Base-by-base conservation (phyloP, 139 green algal species). In the Nannochloris sp. region DNA sequence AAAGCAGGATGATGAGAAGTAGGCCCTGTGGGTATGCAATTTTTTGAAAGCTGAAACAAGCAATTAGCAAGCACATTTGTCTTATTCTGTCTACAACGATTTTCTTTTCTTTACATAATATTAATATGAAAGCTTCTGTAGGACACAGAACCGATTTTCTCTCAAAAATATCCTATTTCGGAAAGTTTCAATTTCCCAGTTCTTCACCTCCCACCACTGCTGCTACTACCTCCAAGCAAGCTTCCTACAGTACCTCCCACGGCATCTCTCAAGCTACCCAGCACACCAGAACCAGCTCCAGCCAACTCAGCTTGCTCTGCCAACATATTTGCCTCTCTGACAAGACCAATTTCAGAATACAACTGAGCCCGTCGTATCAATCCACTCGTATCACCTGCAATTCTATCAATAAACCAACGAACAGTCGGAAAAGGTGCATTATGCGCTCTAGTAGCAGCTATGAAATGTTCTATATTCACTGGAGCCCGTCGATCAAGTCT, bases 381-480 rank as follows among this genome's bases (percentile, higher is more conserved):
- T 2, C 47, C 68, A 14, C 37, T 12, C 12, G 38, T 33, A 1
- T 64, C 60, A 1, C 60, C 60, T 1, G 13, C 37, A 3, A 70
- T 4, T 5, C 46, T 23, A 30, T 78, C 71, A 6, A 78, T 39
- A 30, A 78, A 51, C 54, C 64, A 66, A 39, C 63, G 64, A 23
- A 66, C 38, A 29, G 56, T 56, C 12, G 60, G 38, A 8, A 55
- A 29, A 23, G 71, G 64, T 1, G 71, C 71, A 31, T 57, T 57
- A 42, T 77, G 45, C 12, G 39, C 19, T 38, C 53, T 33, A n/a
- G 61, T 37, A 4, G 60, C 54, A 9, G 62, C 35, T 27, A 77
- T 61, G 27, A 77, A 57, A 64, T 73, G 61, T 53, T 78, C 71
- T 54, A 65, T 60, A 31, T 45, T 33, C 6, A 73, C 15, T 2